Evolutionary conservation across 768 basidiomycete genomes (phyloP).

Genomic region (Mycena indigotica): DNA sequence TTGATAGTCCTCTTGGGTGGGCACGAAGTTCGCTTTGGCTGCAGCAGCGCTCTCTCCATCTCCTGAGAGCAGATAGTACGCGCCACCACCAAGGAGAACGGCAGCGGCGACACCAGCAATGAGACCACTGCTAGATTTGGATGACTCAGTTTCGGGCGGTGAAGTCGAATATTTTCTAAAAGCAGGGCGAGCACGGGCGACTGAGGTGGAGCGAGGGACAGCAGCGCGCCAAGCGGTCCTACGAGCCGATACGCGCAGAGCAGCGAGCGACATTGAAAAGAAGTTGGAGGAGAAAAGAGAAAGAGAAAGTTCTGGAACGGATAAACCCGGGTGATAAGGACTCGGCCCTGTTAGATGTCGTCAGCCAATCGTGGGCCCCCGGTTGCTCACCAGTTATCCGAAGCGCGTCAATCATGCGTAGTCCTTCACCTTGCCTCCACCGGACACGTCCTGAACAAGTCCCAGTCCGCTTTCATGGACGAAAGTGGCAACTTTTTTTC

Average conservation of each 20-base stretch:
- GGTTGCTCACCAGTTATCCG: not conserved
- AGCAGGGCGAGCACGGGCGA: conserved; percentile 37
- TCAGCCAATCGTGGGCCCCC: not conserved
- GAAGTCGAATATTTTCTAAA: conserved; percentile 62
- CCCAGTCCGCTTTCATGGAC: no score
- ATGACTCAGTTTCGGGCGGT: conserved; percentile 39
- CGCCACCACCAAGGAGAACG: conserved; percentile 58
- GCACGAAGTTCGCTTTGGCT: conserved; percentile 68
- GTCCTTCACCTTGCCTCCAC: no score
- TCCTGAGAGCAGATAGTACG: conserved; percentile 62
- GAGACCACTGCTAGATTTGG: conserved; percentile 59
- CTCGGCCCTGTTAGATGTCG: no score
- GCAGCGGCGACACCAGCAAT: conserved; percentile 65
- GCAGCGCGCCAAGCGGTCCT: conserved; percentile 41
- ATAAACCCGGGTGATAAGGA: not conserved
- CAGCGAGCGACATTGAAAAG: conserved; percentile 56
- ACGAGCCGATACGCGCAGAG: conserved; percentile 54
- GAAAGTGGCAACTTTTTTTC: no score
- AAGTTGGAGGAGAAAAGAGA: conserved; percentile 26
- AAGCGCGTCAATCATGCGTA: no score
- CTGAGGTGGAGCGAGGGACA: conserved; percentile 26
- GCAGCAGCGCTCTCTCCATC: conserved; percentile 59
- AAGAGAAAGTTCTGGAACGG: conserved; percentile 1
- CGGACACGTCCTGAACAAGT: no score
- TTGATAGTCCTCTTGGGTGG: conserved; percentile 84